Conservation (phyloP, 1,284 basidiomycete genomes). For the Fomitopsis pinicola region DNA sequence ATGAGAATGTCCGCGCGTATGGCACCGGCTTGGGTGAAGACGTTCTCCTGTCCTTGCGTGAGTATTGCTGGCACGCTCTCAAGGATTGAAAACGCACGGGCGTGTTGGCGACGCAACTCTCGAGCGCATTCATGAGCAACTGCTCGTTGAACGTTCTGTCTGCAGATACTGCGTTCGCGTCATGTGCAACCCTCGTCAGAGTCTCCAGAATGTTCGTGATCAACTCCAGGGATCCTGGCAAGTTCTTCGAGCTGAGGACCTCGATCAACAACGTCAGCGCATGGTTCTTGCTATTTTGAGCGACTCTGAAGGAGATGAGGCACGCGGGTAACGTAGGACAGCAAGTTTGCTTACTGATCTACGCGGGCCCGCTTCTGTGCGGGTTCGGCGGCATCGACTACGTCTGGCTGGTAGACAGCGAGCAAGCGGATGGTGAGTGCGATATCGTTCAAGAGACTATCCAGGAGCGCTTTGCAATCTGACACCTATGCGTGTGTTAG, state of each 20-base stretch:
- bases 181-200: conserved; percentile 63
- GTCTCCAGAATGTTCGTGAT: conserved; percentile 74
- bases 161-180: conserved; percentile 40
- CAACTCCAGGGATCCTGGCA: conserved; percentile 70
- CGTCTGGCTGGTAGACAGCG: conserved; percentile 43
- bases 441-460: conserved; percentile 43
- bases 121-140: conserved; percentile 78
- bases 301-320: not conserved
- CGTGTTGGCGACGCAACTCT: conserved; percentile 64
- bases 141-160: conserved; percentile 84
- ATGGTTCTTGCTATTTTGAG: conserved; percentile 30
- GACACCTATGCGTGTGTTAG: conserved; percentile 35
- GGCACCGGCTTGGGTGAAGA: conserved; percentile 34
- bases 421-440: conserved; percentile 59
- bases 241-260: conserved; percentile 56
- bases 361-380: conserved; percentile 61
- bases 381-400: conserved; percentile 38
- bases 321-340: not conserved
- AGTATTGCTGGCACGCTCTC: not conserved
- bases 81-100: conserved; percentile 32
- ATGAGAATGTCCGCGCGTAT: conserved; percentile 79
- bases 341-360: conserved; percentile 41
- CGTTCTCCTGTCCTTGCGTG: conserved; percentile 25
- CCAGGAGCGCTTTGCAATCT: conserved; percentile 47
- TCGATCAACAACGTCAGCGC: conserved; percentile 66